phyloP scores from a whole-genome alignment of 441 rosid species.

The Cnidoscolus chayamansa region DNA sequence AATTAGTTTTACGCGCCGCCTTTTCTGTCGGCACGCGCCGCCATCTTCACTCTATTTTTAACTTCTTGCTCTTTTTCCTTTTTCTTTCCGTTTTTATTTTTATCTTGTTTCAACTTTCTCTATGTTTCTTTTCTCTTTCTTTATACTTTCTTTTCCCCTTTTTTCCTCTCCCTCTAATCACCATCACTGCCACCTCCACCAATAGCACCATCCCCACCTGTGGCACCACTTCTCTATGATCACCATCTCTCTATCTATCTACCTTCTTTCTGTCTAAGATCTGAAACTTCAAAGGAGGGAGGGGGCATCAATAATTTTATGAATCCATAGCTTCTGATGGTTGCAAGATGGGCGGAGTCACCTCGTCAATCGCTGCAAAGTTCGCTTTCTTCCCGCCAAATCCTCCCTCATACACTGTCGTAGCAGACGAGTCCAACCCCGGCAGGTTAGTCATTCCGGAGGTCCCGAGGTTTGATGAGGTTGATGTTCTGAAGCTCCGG shows the following conservation, averaged over 20 bases:
- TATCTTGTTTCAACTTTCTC: neutral
- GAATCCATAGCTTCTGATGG: constrained; percentile 43
- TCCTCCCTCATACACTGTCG: constrained; percentile 76
- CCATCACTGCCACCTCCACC: neutral
- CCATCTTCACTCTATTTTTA: neutral
- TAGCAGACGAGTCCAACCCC: constrained; percentile 43
- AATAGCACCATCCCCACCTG: neutral
- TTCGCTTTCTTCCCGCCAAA: constrained; percentile 93
- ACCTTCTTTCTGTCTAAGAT: constrained; percentile 21
- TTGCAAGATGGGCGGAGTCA: constrained; percentile 72
- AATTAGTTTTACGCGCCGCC: constrained; percentile 13
- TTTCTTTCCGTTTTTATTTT: neutral
- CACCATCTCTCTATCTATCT: neutral
- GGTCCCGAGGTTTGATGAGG: constrained; percentile 51
- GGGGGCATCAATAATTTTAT: constrained; percentile 27
- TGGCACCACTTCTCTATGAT: constrained; percentile 6
- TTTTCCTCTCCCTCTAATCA: neutral
- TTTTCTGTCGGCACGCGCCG: constrained; percentile 12
- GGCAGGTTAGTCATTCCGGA: constrained; percentile 58
- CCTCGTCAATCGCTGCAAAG: constrained; percentile 85
- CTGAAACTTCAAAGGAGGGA: constrained; percentile 17
- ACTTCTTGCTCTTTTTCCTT: neutral
- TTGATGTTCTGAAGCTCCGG: constrained; percentile 57
- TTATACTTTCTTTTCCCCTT: neutral
- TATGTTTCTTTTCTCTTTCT: neutral